Base-by-base conservation (phyloP, 139 green algal genomes). In the Monoraphidium neglectum region DNA sequence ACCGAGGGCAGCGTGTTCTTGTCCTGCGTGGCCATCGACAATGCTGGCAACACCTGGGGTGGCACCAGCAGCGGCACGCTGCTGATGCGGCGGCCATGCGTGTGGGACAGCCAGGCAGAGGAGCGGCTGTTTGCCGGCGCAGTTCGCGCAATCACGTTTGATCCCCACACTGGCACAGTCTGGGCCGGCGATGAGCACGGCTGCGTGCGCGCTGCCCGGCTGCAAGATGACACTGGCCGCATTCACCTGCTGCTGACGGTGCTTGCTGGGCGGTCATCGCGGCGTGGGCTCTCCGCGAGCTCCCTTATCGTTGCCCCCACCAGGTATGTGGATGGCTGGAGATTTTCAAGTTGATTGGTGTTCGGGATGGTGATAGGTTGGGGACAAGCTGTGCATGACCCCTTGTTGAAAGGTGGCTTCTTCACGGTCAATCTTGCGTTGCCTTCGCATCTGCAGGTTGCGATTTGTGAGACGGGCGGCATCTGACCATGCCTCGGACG, bases 31-130 rank as follows among this genome's bases (percentile, higher is more conserved):
- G 77, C 37, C 1, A 18, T 86, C 13, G 85, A 90, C 59, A 56
- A 38, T 1, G 43, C 32, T 0, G 85, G 85, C 36, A 84, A 81
- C 56, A 66, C 87, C 40, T 90, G 85, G 85, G 74, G 68, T n/a
- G 84, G 81, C 18, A 79, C 82, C n/a, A 21, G 56, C 32, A 85
- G 84, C 62, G 80, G 69, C 61, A 68, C 33, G 18, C 21, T 82
- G 43, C 46, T 77, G 32, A 66, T 82, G 77, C 51, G 61, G 16
- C 79, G 72, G 64, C 49, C 46, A 4, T 32, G 12, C 21, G 53
- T 56, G 46, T 89, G 81, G 81, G 77, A 86, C 49, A 65, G 67
- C 61, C n/a, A 71, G 53, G 51, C 54, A 24, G 62, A 79, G 53
- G 84, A 83, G 16, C 69, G 59, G 47, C 74, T 61, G 2, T 89